These are phyloP conservation scores for Tarenaya hassleriana DNA, from an alignment of 345 rosid species.

Conservation along the genomic window DNA sequence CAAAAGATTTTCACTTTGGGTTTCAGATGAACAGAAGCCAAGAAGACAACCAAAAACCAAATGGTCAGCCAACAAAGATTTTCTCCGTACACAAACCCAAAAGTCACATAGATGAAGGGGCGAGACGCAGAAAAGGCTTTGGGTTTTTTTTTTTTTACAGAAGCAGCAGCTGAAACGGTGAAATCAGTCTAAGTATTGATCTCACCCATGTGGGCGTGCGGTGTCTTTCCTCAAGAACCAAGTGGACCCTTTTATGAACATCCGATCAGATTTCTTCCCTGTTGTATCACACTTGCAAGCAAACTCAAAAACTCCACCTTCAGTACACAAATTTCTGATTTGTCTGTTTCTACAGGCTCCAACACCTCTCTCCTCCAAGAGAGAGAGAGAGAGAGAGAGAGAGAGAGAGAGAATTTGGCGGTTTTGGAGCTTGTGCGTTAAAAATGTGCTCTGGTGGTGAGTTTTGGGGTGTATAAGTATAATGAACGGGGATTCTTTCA, in stretches of 20 bases:
- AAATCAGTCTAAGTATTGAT: constrained; percentile 15
- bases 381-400: constrained; percentile 1
- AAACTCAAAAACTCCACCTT: constrained; percentile 13
- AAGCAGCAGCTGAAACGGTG: constrained; percentile 10
- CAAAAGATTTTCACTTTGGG: constrained; percentile 20
- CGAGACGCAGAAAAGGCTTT: neutral
- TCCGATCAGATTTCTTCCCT: constrained; percentile 25
- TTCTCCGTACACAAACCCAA: neutral
- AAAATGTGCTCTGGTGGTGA: constrained; percentile 14
- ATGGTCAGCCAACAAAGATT: constrained; percentile 5
- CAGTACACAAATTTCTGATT: constrained; percentile 5
- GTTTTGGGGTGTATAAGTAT: constrained; percentile 9
- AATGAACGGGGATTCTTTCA: constrained; percentile 20
- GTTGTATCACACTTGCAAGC: constrained; percentile 18
- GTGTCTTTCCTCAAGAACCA: constrained; percentile 15
- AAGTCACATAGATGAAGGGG: constrained; percentile 1
- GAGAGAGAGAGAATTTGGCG: constrained; percentile 2
- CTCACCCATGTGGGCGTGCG: constrained; percentile 13
- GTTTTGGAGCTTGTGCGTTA: constrained; percentile 8
- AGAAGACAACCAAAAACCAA: constrained; percentile 17
- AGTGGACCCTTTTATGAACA: constrained; percentile 23
- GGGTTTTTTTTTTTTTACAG: constrained; percentile 9
- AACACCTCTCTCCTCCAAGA: constrained; percentile 1
- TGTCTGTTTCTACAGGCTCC: constrained; percentile 2
- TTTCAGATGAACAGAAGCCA: constrained; percentile 20